Evolutionary conservation across 2,329 filamentous ascomycete genomes (phyloP).

Genomic region (Exophiala aquamarina): DNA sequence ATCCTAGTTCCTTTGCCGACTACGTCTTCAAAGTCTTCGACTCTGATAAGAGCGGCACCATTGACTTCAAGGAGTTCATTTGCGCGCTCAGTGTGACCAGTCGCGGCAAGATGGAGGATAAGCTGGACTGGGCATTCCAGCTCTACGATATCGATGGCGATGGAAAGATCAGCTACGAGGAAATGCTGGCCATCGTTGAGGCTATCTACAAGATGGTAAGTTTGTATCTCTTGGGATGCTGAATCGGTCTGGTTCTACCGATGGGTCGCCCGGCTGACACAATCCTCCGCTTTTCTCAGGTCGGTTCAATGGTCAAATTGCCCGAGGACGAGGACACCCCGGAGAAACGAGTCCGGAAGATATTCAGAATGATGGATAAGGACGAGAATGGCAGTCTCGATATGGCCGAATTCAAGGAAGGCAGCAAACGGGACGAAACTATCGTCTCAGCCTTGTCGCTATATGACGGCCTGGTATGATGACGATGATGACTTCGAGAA

Average conservation of each 20-base stretch:
- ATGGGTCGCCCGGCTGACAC: constrained; percentile 4
- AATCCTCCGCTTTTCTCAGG: constrained; percentile 52
- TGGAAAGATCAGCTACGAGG: constrained; percentile 97
- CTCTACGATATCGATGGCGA: constrained; percentile 99
- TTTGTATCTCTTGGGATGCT: background rate
- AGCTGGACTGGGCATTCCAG: constrained; percentile 98
- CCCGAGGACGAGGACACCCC: constrained; percentile 98
- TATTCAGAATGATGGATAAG: constrained; percentile 99
- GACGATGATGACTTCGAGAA: background rate
- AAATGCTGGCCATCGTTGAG: constrained; percentile 98
- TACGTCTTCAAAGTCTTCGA: constrained; percentile 99
- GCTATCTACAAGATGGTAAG: constrained; percentile 99
- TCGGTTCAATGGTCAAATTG: constrained; percentile 98
- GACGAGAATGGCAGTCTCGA: constrained; percentile 97
- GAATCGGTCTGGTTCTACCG: constrained; percentile 1
- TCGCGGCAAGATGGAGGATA: constrained; percentile 98
- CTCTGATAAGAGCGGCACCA: constrained; percentile 92
- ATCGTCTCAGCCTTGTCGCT: constrained; percentile 96
- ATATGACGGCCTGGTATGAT: constrained; percentile 89
- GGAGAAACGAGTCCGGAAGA: constrained; percentile 96
- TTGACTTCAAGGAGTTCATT: constrained; percentile 99
- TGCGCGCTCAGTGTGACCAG: constrained; percentile 96
- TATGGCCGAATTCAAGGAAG: constrained; percentile 98
- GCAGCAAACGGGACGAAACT: constrained; percentile 96
- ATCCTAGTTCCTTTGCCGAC: constrained; percentile 95